Conservation (phyloP, 305 asterid species). For the Fraxinus dipetala region DNA sequence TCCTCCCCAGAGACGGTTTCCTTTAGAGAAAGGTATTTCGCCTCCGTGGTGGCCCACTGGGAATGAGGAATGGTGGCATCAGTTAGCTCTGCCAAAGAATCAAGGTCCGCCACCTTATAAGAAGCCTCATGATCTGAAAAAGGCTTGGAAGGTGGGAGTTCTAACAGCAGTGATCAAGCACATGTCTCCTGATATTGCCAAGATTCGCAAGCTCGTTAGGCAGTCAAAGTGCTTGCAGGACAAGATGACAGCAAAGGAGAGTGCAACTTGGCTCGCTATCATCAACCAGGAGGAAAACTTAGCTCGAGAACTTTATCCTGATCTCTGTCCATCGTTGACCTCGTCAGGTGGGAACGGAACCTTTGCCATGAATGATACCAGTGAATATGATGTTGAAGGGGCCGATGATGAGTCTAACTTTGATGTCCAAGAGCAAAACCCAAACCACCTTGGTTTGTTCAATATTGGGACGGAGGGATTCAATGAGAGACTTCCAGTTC, state of each 20-base stretch:
- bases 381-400: slow-evolving; percentile 80
- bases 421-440: slow-evolving; percentile 60
- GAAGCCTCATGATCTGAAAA: slow-evolving; percentile 71
- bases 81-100: slow-evolving; percentile 52
- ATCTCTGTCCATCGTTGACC: slow-evolving; percentile 46
- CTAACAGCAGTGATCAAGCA: slow-evolving; percentile 71
- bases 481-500: slow-evolving; percentile 33
- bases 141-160: slow-evolving; percentile 74
- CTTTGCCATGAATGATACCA: slow-evolving; percentile 42
- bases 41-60: slow-evolving; percentile 90
- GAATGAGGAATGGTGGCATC: slow-evolving; percentile 72
- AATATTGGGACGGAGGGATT: slow-evolving; percentile 39
- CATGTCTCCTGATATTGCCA: slow-evolving; percentile 63
- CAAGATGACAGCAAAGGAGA: slow-evolving; percentile 78
- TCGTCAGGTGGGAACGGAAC: slow-evolving; percentile 48
- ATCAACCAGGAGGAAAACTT: slow-evolving; percentile 60
- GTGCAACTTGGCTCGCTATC: slow-evolving; percentile 71
- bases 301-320: slow-evolving; percentile 67
- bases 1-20: slow-evolving; percentile 74
- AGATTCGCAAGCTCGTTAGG: slow-evolving; percentile 67
- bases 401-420: slow-evolving; percentile 44
- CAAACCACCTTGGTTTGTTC: slow-evolving; percentile 44
- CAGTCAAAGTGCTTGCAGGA: slow-evolving; percentile 75
- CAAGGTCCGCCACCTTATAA: slow-evolving; percentile 65
- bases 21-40: slow-evolving; percentile 58